A percentile compares a stretch with the other conserved stretches of the same genome.
Evolutionary conservation across 2,329 filamentous ascomycete species (phyloP).

Genomic region (Fusarium palustre): DNA sequence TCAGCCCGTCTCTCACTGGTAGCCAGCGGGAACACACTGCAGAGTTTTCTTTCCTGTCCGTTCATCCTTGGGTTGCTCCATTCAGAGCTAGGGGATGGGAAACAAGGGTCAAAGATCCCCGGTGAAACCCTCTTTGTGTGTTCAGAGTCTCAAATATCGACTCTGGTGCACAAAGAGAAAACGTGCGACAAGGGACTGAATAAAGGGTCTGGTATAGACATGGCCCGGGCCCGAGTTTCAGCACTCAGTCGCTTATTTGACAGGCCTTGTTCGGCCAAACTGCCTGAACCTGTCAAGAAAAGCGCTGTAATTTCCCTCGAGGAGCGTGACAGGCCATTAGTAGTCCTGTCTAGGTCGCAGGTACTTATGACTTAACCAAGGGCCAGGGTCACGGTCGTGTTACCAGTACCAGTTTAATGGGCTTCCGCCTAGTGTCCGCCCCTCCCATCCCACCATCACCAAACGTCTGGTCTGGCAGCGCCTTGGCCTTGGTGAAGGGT

Average conservation of each 20-base stretch:
- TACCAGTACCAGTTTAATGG: conserved; percentile 37
- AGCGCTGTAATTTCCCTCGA: conserved; percentile 41
- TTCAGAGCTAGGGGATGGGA: conserved; percentile 17
- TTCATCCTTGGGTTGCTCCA: conserved; percentile 10
- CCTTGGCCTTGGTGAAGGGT: conserved; percentile 23
- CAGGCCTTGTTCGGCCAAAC: conserved; percentile 32
- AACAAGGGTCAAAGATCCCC: conserved; percentile 26
- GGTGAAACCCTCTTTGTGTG: conserved; percentile 35
- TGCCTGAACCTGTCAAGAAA: conserved; percentile 39
- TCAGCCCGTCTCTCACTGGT: conserved; percentile 6
- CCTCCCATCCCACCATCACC: conserved; percentile 32
- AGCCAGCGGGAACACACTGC: conserved; percentile 20
- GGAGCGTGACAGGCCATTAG: conserved; percentile 20
- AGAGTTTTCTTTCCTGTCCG: conserved; percentile 34
- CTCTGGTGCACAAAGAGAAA: conserved; percentile 25
- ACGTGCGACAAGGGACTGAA: conserved; percentile 19
- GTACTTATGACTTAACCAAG: conserved; percentile 37
- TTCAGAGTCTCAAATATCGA: conserved; percentile 28
- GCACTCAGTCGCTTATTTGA: conserved; percentile 20
- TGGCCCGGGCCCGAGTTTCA: conserved; percentile 33
- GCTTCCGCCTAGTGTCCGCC: conserved; percentile 23
- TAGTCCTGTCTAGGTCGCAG: conserved; percentile 31
- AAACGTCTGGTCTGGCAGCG: conserved; percentile 25
- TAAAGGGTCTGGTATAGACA: conserved; percentile 22
- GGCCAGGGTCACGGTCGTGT: conserved; percentile 17